phyloP scores from a whole-genome alignment of 208 protist genomes.

The Leptomonas seymouri region DNA sequence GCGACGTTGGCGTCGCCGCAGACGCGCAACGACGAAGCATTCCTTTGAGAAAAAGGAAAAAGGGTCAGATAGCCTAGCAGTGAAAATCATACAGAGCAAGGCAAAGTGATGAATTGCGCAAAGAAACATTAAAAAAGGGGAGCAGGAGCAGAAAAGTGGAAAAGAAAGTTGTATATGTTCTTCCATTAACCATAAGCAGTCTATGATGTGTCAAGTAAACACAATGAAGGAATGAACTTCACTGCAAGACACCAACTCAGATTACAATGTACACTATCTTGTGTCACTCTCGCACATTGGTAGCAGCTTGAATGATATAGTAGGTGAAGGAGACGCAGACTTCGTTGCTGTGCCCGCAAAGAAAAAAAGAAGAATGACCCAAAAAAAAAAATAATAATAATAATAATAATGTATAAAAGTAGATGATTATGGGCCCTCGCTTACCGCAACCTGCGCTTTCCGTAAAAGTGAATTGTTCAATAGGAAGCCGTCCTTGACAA shows the following conservation, averaged over 20 bases:
- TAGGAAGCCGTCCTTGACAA: constrained; percentile 67
- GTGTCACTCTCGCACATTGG: no score
- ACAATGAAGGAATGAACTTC: no score
- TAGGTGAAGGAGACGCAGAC: no score
- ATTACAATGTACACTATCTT: neutral
- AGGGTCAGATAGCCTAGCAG: neutral
- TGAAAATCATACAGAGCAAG: neutral
- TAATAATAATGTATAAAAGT: no score
- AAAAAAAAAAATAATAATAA: constrained; percentile 5
- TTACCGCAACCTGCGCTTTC: constrained; percentile 59
- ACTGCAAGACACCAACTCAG: neutral
- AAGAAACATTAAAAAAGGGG: constrained; percentile 17
- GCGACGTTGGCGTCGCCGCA: constrained; percentile 13
- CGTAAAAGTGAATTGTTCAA: constrained; percentile 49
- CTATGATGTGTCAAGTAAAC: neutral
- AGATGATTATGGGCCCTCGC: constrained; percentile 39
- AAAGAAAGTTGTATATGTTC: neutral
- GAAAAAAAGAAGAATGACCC: constrained; percentile 11
- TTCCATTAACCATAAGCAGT: neutral
- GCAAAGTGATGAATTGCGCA: neutral
- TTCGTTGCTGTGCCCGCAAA: neutral
- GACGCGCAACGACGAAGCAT: constrained; percentile 52
- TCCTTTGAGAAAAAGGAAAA: neutral
- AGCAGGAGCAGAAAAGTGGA: neutral
- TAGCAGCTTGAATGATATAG: no score